These are phyloP conservation scores for Penicillium steckii DNA, from an alignment of 495 filamentous ascomycete genomes.

Conservation along the genomic window DNA sequence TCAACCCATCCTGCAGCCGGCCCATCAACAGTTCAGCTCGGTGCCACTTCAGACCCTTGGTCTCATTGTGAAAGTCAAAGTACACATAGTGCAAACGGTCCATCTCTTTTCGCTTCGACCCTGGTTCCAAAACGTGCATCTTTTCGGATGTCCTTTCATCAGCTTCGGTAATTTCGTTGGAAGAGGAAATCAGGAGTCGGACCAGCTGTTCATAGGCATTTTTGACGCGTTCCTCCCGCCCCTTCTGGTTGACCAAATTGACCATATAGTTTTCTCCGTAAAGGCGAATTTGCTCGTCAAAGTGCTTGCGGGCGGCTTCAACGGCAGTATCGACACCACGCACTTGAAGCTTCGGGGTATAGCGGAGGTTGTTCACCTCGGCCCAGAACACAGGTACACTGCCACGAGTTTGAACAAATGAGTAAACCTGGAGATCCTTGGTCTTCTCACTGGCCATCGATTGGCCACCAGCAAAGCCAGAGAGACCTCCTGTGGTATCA, in stretches of 20 bases:
- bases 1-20: slow-evolving; percentile 67
- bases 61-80: slow-evolving; percentile 98
- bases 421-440: slow-evolving; percentile 80
- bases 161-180: slow-evolving; percentile 59
- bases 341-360: slow-evolving; percentile 85
- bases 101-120: slow-evolving; percentile 56
- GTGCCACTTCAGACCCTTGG: slow-evolving; percentile 90
- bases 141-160: slow-evolving; percentile 68
- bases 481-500: slow-evolving; percentile 67
- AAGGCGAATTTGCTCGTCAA: slow-evolving; percentile 83
- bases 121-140: slow-evolving; percentile 72
- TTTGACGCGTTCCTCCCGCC: slow-evolving; percentile 83
- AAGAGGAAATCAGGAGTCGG: slow-evolving; percentile 65
- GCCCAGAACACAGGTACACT: slow-evolving; percentile 95
- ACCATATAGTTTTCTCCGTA: slow-evolving; percentile 97
- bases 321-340: slow-evolving; percentile 80
- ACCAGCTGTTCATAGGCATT: slow-evolving; percentile 89
- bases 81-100: slow-evolving; percentile 93
- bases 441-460: slow-evolving; percentile 71
- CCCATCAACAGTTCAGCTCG: slow-evolving; percentile 84
- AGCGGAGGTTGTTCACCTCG: slow-evolving; percentile 86
- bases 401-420: slow-evolving; percentile 93
- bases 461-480: slow-evolving; percentile 76
- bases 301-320: slow-evolving; percentile 77
- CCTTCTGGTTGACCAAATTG: slow-evolving; percentile 94